phyloP scores from a whole-genome alignment of 2,329 filamentous ascomycete genomes.

The Fusarium sp. region DNA sequence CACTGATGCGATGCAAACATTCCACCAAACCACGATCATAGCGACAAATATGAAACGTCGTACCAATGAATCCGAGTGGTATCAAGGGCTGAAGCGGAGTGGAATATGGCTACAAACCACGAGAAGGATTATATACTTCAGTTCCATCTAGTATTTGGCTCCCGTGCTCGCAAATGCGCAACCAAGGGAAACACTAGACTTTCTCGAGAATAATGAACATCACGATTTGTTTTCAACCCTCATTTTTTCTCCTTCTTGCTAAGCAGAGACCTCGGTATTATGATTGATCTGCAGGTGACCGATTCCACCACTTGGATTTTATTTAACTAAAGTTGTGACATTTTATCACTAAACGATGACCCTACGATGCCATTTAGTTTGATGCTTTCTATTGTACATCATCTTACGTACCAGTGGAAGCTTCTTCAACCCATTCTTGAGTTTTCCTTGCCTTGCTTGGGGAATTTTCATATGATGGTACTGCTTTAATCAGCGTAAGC shows the following conservation, averaged over 20 bases:
- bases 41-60: background rate
- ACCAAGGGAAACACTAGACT: constrained; percentile 7
- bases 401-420: background rate
- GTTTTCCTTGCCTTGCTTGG: background rate
- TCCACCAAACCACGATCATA: background rate
- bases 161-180: constrained; percentile 4
- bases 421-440: background rate
- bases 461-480: background rate
- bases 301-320: too few relatives aligned
- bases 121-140: background rate
- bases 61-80: background rate
- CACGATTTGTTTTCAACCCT: constrained; percentile 13
- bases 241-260: background rate
- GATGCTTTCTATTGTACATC: background rate
- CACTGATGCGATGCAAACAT: constrained; percentile 7
- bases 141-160: background rate
- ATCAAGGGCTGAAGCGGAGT: background rate
- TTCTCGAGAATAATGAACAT: constrained; percentile 27
- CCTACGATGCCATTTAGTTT: background rate
- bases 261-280: background rate
- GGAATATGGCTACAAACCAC: background rate
- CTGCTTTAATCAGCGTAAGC: background rate
- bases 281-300: background rate
- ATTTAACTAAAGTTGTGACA: too few relatives aligned
- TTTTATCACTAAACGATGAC: too few relatives aligned